These are phyloP conservation scores for Cyphellophora europaea DNA, from an alignment of 2,329 filamentous ascomycete species.

Conservation along the genomic window DNA sequence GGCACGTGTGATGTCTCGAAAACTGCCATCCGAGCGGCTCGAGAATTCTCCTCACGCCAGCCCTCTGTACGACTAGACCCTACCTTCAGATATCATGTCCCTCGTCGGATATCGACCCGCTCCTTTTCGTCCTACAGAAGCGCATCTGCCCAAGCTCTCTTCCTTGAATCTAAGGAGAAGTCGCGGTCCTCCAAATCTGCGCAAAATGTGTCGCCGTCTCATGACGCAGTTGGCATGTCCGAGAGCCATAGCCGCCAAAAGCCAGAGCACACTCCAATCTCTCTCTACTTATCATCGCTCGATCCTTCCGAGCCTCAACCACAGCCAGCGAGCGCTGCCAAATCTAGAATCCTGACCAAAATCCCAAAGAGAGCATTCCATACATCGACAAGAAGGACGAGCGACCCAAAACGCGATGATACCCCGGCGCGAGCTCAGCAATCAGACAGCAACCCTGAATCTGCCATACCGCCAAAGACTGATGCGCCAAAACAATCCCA, in stretches of 20 bases:
- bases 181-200: neutral
- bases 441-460: neutral
- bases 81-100: conserved; percentile 17
- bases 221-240: neutral
- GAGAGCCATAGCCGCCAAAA: neutral
- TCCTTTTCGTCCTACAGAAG: neutral
- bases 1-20: conserved; percentile 15
- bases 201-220: neutral
- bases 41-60: conserved; percentile 5
- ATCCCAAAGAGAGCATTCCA: conserved; percentile 1
- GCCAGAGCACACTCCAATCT: neutral
- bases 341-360: neutral
- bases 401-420: neutral
- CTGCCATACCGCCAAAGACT: neutral
- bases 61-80: conserved; percentile 3
- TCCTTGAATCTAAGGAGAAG: neutral
- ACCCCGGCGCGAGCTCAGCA: neutral
- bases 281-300: neutral
- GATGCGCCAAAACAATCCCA: conserved; percentile 1
- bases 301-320: neutral
- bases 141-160: neutral
- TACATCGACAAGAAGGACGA: neutral
- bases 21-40: conserved; percentile 5
- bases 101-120: conserved; percentile 14
- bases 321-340: neutral